These are phyloP conservation scores for Myrmaecium sp. DNA, from an alignment of 2,329 filamentous ascomycete species.

Conservation along the genomic window DNA sequence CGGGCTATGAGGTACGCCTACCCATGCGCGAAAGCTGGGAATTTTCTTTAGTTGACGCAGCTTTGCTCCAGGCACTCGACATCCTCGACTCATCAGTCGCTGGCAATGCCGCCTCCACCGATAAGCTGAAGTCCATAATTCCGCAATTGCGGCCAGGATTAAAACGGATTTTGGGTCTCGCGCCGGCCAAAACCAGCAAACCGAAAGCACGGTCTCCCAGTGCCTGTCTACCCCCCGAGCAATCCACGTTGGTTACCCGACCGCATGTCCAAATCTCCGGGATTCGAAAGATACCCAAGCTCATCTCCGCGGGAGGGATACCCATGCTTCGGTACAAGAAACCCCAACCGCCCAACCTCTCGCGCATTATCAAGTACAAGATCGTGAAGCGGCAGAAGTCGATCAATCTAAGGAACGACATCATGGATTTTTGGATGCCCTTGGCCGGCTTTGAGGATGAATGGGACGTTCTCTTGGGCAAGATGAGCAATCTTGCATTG, in stretches of 20 bases:
- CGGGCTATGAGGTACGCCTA: conserved; percentile 31
- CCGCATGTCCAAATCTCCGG: conserved; percentile 34
- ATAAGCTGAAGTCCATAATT: no score
- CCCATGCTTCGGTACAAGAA: conserved; percentile 52
- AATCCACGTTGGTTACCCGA: conserved; percentile 31
- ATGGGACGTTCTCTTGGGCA: conserved; percentile 28
- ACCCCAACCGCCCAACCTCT: conserved; percentile 44
- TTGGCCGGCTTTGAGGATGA: conserved; percentile 27
- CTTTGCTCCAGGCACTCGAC: conserved; percentile 20
- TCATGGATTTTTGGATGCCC: conserved; percentile 24
- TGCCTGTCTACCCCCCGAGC: conserved; percentile 20
- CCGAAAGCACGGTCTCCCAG: conserved; percentile 10
- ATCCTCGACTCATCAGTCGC: conserved; percentile 24
- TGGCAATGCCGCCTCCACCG: conserved; percentile 13
- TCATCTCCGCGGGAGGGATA: conserved; percentile 38
- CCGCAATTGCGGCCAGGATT: no score
- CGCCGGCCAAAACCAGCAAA: conserved; percentile 8
- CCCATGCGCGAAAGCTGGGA: no score
- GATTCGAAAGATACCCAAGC: conserved; percentile 39
- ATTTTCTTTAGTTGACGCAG: no score
- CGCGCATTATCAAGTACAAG: conserved; percentile 39
- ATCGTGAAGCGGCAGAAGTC: conserved; percentile 26
- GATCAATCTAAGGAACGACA: conserved; percentile 19
- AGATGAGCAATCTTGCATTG: conserved; percentile 3
- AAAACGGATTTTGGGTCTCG: no score